These are phyloP conservation scores for Plasmodium relictum DNA, from an alignment of 169 alveolate genomes.

Conservation along the genomic window DNA sequence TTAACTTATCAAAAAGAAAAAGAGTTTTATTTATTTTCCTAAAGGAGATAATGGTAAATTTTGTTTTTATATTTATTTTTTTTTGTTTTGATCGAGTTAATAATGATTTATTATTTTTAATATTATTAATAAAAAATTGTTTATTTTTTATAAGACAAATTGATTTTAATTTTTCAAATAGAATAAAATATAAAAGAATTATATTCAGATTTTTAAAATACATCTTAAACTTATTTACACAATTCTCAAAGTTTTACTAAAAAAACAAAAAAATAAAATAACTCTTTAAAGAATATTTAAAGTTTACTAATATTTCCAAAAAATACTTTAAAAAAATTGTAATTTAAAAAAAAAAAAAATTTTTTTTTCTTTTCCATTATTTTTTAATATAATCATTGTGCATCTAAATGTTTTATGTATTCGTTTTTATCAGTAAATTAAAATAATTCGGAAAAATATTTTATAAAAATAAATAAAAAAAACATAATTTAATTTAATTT, in stretches of 20 bases:
- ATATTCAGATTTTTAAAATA: slow-evolving; percentile 3
- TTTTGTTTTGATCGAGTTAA: background rate
- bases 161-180: slow-evolving; percentile 15
- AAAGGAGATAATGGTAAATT: background rate
- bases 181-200: slow-evolving; percentile 9
- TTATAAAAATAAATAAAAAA: too few species aligned
- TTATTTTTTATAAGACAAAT: slow-evolving; percentile 10
- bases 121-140: slow-evolving; percentile 5
- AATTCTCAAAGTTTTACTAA: background rate
- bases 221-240: slow-evolving; percentile 7
- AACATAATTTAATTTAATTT: too few species aligned
- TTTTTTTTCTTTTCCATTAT: too few species aligned
- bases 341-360: background rate
- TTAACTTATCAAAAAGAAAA: slow-evolving; percentile 31
- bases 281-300: background rate
- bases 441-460: too few species aligned
- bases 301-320: background rate
- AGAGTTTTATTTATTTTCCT: background rate
- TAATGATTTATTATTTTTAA: background rate
- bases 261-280: background rate
- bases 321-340: background rate
- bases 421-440: too few species aligned
- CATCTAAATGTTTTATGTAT: too few species aligned
- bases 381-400: too few species aligned
- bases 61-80: slow-evolving; percentile 7